Conservation (phyloP, 768 basidiomycete species). For the Tylopilus sp. region DNA sequence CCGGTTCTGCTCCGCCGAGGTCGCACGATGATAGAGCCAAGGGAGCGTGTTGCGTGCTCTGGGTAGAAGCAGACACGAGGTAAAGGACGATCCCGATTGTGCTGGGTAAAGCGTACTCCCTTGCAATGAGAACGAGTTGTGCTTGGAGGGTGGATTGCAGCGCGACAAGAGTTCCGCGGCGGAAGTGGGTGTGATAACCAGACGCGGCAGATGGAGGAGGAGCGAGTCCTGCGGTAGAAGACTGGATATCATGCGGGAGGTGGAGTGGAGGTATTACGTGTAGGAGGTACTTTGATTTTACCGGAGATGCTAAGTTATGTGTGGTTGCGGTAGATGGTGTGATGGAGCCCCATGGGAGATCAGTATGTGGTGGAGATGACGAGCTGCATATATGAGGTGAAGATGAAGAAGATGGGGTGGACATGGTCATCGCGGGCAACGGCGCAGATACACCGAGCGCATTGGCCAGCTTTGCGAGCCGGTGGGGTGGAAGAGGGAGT, state of each 20-base stretch:
- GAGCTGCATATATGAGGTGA: slow-evolving; percentile 12
- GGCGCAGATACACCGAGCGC: slow-evolving; percentile 81
- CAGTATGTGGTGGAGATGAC: slow-evolving; percentile 18
- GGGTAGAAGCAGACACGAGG: slow-evolving; percentile 49
- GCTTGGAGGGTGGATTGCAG: slow-evolving; percentile 79
- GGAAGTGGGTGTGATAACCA: slow-evolving; percentile 77
- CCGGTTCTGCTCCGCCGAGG: slow-evolving; percentile 50
- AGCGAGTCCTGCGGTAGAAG: slow-evolving; percentile 41
- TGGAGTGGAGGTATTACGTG: slow-evolving; percentile 79
- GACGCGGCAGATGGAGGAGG: slow-evolving; percentile 57
- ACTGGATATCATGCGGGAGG: slow-evolving; percentile 58
- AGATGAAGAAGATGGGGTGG: slow-evolving; percentile 12
- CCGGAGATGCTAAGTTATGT: slow-evolving; percentile 34
- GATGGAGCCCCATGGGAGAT: slow-evolving; percentile 46
- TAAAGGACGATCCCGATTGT: slow-evolving; percentile 82
- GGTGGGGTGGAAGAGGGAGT: slow-evolving; percentile 68
- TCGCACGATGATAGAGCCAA: slow-evolving; percentile 22
- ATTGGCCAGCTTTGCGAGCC: slow-evolving; percentile 80
- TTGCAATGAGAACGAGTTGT: slow-evolving; percentile 84
- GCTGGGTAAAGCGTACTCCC: slow-evolving; percentile 90
- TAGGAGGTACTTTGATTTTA: slow-evolving; percentile 67
- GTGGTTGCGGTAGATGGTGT: slow-evolving; percentile 44
- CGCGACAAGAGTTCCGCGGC: slow-evolving; percentile 83
- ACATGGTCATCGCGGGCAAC: slow-evolving; percentile 46
- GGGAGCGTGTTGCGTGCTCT: slow-evolving; percentile 13